Evolutionary conservation across 192 early-diverging fungal species (phyloP), one percentile per base, ranked within the genome.

Genomic region (Backusella liffmaniae): DNA sequence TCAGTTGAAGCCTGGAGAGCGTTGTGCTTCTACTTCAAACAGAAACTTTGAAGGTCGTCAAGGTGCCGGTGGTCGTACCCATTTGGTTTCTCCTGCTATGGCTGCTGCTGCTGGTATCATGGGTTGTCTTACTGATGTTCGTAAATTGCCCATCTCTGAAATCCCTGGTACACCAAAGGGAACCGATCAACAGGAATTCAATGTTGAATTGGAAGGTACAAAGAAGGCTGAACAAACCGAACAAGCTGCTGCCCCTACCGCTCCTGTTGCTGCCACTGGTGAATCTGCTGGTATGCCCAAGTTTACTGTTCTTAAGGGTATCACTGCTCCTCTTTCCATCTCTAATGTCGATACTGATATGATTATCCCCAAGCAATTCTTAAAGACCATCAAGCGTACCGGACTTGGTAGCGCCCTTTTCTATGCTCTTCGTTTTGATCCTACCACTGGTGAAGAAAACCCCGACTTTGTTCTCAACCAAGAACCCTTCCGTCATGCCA

Each of bases 361-460:
- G 86, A 89, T 92, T 74, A 92, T 92, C 76, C 91, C 91, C 65
- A 92, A 92, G 78, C 90, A 92, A 76, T 92, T 92, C 82, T 86
- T 92, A 53, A 92, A 92, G 79, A 92, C 91, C 68, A 92, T 92
- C 80, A 86, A 90, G 76, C 84, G 90, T 21, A 92, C 91, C 30
- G 91, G 91, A 1, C 85, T 92, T 34, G 90, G 90, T 68, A 80
- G 66, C 6, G 82, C 86, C 23, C 79, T 92, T 7, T 92, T 92
- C 79, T 85, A 85, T 79, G 86, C 86, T 66, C 78, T 90, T 66
- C 87, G 91, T 30, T 90, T 87, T 75, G 78, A 88, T 78, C 71
- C 79, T n/a, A 26, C 76, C 30, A 88, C 85, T 30, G 82, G 77
- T 37, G 56, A 67, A 1, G 88, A 88, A 44, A 76, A 76, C 7